Evolutionary conservation across 1,284 basidiomycete genomes (phyloP).

Genomic region (Cryptococcus jaspeensis): DNA sequence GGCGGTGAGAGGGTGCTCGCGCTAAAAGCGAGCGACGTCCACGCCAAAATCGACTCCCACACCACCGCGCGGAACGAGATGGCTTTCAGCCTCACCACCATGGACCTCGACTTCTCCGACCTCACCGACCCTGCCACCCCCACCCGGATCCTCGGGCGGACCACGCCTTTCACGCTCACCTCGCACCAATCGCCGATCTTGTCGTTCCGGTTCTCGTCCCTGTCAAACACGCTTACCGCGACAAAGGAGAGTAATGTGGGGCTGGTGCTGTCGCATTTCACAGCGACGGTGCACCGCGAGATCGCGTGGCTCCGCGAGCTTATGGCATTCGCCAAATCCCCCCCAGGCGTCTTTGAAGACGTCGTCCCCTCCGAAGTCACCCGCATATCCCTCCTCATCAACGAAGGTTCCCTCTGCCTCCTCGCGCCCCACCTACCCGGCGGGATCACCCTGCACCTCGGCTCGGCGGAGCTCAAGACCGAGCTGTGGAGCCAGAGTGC

Average conservation of each 20-base stretch:
- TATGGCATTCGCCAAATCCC: slow-evolving; percentile 69
- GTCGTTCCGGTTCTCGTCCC: slow-evolving; percentile 67
- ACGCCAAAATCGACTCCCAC: slow-evolving; percentile 63
- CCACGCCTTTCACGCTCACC: slow-evolving; percentile 38
- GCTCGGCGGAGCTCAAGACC: slow-evolving; percentile 65
- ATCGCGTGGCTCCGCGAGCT: slow-evolving; percentile 67
- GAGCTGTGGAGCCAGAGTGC: slow-evolving; percentile 67
- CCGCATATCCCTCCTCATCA: slow-evolving; percentile 62
- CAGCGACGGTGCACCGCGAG: slow-evolving; percentile 64
- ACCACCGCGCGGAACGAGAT: slow-evolving; percentile 63
- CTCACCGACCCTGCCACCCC: slow-evolving; percentile 14
- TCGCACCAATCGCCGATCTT: slow-evolving; percentile 53
- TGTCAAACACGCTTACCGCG: slow-evolving; percentile 62
- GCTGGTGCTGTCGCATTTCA: slow-evolving; percentile 65
- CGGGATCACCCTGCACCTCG: slow-evolving; percentile 65
- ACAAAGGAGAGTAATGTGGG: slow-evolving; percentile 78
- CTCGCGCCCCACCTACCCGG: slow-evolving; percentile 64
- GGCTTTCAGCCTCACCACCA: slow-evolving; percentile 62
- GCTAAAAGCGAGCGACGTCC: slow-evolving; percentile 61
- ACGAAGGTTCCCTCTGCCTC: slow-evolving; percentile 67
- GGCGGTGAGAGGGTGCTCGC: slow-evolving; percentile 29
- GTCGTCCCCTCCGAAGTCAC: slow-evolving; percentile 90
- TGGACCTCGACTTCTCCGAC: slow-evolving; percentile 60
- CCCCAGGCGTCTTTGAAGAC: slow-evolving; percentile 90
- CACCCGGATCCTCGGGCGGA: slow-evolving; percentile 26